A percentile compares a stretch with the other conserved stretches of the same genome.
phyloP scores from a whole-genome alignment of 768 basidiomycete species.

The Psilocybe tampanensis region DNA sequence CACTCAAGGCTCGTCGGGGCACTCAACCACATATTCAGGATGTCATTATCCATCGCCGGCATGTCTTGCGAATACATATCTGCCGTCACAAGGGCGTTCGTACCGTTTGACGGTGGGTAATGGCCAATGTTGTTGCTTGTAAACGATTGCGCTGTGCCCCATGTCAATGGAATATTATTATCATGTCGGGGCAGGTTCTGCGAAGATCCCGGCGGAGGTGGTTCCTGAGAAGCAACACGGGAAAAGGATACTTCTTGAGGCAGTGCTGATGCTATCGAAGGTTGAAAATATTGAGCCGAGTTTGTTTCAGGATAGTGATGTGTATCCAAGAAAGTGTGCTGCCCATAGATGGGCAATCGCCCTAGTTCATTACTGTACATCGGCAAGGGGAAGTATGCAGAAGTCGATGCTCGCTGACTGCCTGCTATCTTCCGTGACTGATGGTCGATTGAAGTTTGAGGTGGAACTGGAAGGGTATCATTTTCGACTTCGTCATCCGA shows the following conservation, averaged over 20 bases:
- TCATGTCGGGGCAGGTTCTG: not conserved
- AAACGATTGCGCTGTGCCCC: not conserved
- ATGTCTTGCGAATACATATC: slow-evolving; percentile 21
- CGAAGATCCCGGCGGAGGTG: not conserved
- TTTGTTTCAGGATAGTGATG: slow-evolving; percentile 10
- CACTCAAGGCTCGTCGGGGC: slow-evolving; percentile 67
- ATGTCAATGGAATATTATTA: not conserved
- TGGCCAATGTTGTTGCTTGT: not conserved
- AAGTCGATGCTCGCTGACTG: slow-evolving; percentile 29
- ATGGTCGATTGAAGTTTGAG: too few relatives aligned
- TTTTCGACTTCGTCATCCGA: slow-evolving; percentile 7
- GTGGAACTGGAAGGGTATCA: slow-evolving; percentile 11
- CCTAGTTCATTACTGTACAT: slow-evolving; percentile 62
- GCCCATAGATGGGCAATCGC: slow-evolving; percentile 49
- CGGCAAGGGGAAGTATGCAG: slow-evolving; percentile 41
- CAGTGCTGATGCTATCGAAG: too few relatives aligned
- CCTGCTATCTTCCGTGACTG: slow-evolving; percentile 27
- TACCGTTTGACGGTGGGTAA: not conserved
- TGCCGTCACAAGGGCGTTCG: not conserved
- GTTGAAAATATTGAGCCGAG: not conserved
- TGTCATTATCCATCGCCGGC: slow-evolving; percentile 46
- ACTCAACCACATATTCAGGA: slow-evolving; percentile 63
- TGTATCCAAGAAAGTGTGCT: slow-evolving; percentile 39
- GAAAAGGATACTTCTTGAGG: too few relatives aligned
- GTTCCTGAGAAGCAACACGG: too few relatives aligned